Evolutionary conservation across 2,329 filamentous ascomycete species (phyloP), one percentile per base, ranked within the genome.

Genomic region (Ophiostoma ulmi): DNA sequence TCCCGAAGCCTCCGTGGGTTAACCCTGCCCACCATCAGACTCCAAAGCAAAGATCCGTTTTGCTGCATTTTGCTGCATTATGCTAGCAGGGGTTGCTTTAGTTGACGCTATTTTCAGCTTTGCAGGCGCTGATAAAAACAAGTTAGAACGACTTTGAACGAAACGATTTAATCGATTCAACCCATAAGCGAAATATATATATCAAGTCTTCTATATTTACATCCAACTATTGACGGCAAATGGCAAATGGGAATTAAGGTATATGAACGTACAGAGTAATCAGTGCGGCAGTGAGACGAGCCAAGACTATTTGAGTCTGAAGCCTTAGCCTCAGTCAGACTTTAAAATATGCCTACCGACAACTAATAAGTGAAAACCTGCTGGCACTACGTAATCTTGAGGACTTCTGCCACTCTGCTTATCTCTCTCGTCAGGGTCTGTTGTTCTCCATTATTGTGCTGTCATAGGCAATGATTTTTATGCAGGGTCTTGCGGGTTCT

Each of bases 81-180:
- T 48, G 65, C 38, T 31, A 17, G 41, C 65, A 22, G 38, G 65
- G 65, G 39, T 48, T 5, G 22, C 35, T 39, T 38, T 67, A 22
- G 39, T 31, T 8, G n/a, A 48, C 65, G 39, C 69, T 70, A 70
- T 63, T 63, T 70, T 70, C 69, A 70, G 69, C 69, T 70, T 38
- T 20, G 20, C 69, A 63, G 35, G 69, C 63, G 58, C 20, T n/a
- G n/a, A 48, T n/a, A 48, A 48, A 48, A 17, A 6, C 31, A 4
- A 31, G 31, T 31, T 17, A 48, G 6, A 48, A 5, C 14, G 14
- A 48, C 14, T 48, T 48, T 48, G 20, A 20, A 17, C 14, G 20
- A 48, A 20, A 48, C 14, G 7, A 48, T n/a, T 6, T 17, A 31
- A 22, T 11, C 52, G 52, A 58, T 26, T 22, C 52, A 26, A 26